phyloP scores from a whole-genome alignment of 176 grass and related monocot species.

The Zoysia japonica region DNA sequence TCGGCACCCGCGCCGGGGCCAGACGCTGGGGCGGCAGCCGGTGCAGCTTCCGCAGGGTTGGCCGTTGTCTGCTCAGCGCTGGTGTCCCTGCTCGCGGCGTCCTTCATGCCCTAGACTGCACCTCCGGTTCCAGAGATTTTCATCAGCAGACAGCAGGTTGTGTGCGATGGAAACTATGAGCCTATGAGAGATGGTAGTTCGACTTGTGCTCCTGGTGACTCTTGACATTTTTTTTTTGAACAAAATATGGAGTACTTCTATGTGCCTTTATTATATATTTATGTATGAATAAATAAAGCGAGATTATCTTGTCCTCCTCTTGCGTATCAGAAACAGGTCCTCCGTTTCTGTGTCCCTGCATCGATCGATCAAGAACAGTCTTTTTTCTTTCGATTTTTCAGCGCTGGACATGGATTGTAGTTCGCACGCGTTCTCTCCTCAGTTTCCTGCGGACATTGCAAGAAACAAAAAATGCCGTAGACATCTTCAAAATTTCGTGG shows the following conservation, averaged over 20 bases:
- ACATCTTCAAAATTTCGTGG: too few relatives aligned
- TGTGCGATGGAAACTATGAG: not conserved
- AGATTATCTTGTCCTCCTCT: not conserved
- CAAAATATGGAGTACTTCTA: not conserved
- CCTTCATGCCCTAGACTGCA: conserved; percentile 27
- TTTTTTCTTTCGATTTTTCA: not conserved
- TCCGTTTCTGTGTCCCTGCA: not conserved
- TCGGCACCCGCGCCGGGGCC: conserved; percentile 34
- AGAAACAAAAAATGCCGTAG: too few relatives aligned
- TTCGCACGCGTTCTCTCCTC: too few relatives aligned
- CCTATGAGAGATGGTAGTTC: not conserved
- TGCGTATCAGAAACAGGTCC: not conserved
- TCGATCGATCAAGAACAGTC: not conserved
- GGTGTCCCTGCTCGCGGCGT: conserved; percentile 7
- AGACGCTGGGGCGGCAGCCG: conserved; percentile 1
- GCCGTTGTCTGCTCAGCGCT: conserved; percentile 24
- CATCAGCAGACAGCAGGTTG: not conserved
- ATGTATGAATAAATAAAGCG: not conserved
- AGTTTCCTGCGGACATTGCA: too few relatives aligned
- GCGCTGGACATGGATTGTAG: not conserved
- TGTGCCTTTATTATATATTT: not conserved
- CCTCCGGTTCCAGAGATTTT: not conserved
- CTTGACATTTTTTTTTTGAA: conserved; percentile 1
- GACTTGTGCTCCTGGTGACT: not conserved
- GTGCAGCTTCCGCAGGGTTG: not conserved